Percentiles rank a stretch among this genome's conserved stretches.
Evolutionary conservation across 2,329 filamentous ascomycete genomes (phyloP).

Genomic region (Microdochium bolleyi): DNA sequence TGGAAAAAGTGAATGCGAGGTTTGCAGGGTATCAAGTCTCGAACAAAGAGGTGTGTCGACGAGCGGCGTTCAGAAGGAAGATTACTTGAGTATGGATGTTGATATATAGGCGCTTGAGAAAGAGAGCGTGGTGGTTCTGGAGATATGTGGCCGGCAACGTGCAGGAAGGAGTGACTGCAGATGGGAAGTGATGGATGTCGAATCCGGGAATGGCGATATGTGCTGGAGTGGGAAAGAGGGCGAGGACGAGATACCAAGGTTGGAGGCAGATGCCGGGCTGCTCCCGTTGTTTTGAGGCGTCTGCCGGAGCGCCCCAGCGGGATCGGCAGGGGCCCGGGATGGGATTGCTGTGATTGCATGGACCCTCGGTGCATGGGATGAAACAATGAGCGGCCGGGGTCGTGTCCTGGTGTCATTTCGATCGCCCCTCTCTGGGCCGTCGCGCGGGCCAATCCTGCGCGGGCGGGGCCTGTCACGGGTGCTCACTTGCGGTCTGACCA

Average conservation of each 20-base stretch:
- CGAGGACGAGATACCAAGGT: background rate
- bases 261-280: too few species aligned
- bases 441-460: background rate
- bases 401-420: background rate
- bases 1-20: too few species aligned
- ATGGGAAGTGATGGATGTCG: background rate
- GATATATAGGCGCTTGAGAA: background rate
- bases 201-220: background rate
- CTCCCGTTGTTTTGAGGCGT: too few species aligned
- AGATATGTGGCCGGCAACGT: background rate
- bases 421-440: background rate
- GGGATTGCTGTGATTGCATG: background rate
- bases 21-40: too few species aligned
- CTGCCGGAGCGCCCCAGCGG: background rate
- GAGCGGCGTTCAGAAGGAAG: background rate
- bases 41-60: background rate
- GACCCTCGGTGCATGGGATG: background rate
- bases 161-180: conserved; percentile 1
- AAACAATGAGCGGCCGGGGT: background rate
- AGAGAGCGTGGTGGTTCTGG: background rate
- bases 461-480: background rate
- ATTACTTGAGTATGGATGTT: background rate
- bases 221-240: background rate
- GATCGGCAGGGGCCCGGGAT: background rate
- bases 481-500: too few species aligned